A percentile compares a stretch with the other conserved stretches of the same genome.
phyloP scores from a whole-genome alignment of 257 asterid genomes.

The Sherardia arvensis region DNA sequence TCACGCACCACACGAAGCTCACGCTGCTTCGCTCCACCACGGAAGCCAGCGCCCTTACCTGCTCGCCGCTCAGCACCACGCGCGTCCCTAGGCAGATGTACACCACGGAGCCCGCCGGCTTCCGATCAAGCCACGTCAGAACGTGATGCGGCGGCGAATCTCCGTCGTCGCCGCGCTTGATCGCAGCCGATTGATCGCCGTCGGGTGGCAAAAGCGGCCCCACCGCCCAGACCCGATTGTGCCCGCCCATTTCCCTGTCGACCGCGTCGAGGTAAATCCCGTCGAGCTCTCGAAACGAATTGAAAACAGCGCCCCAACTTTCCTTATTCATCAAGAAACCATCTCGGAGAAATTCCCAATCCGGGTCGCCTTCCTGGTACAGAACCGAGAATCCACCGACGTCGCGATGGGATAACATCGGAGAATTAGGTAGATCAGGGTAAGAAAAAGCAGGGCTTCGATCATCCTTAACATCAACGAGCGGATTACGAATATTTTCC shows the following conservation, averaged over 20 bases:
- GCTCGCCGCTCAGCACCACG: background rate
- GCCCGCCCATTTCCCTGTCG: conserved; percentile 16
- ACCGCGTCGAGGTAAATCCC: conserved; percentile 6
- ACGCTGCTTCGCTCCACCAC: conserved; percentile 21
- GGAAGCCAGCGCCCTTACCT: background rate
- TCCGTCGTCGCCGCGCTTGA: conserved; percentile 6
- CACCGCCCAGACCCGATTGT: conserved; percentile 22
- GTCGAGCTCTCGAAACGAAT: conserved; percentile 11
- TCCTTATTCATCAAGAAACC: background rate
- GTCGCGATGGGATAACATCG: conserved; percentile 13
- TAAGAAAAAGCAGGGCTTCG: conserved; percentile 4
- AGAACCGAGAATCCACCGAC: background rate
- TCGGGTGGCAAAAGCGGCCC: conserved; percentile 17
- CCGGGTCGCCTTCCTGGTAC: conserved; percentile 11
- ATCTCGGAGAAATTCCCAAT: conserved; percentile 12
- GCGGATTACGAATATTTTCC: conserved; percentile 5
- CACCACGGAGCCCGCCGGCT: conserved; percentile 11
- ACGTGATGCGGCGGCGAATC: conserved; percentile 6
- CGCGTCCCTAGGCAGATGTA: conserved; percentile 23
- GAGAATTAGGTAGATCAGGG: conserved; percentile 10
- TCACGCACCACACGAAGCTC: conserved; percentile 20
- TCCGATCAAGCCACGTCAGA: conserved; percentile 19
- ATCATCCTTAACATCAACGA: background rate
- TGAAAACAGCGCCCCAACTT: conserved; percentile 21
- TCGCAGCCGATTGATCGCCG: background rate